Base-by-base conservation (phyloP, 2,329 filamentous ascomycete species). In the Colletotrichum eremochloae region DNA sequence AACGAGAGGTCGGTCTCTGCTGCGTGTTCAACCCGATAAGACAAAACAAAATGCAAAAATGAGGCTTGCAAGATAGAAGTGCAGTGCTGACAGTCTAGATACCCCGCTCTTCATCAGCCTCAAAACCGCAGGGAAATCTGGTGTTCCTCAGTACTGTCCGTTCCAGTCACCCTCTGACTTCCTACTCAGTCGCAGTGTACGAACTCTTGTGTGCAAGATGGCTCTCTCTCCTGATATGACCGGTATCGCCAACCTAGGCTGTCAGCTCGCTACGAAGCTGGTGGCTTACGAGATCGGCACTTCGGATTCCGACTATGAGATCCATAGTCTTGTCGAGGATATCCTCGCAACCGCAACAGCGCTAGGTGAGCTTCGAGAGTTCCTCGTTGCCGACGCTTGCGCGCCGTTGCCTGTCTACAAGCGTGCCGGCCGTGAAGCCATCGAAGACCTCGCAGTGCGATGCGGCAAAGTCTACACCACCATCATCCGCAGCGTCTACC, bases 231-330 rank as follows among this genome's bases (percentile, higher is more conserved):
- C 53, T 15, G 67, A 72, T 12, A 48, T 72, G 46, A 44, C 60
- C 9, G 44, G 66, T 40, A 69, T 72, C 44, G 69, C 67, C 42
- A 64, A 64, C 24, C 31, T 72, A 29, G 69, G 69, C 18, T 42
- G 53, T 5, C 69, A 64, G 58, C 66, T 72, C 2, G 69, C 52
- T 15, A 72, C 57, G 46, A 72, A 69, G 69, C 60, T 72, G 1
- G 46, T n/a, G 15, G 15, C 63, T 15, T 72, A 72, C 11, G 53
- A 60, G 29, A 31, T 48, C 3, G 66, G 69, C 1, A 64, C 53
- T 12, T 68, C 61, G 2, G 6, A 20, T 18, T 38, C 68, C 11
- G 44, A 63, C 24, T 8, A 5, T 11, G 52, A 60, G 31, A 33
- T 71, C 15, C 15, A 40, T 20, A 46, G 2, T 3, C 58, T 69